Evolutionary conservation across 371 early-diverging fungal species (phyloP), one percentile per base, ranked within the genome.

Genomic region (Basidiobolus heterosporus): DNA sequence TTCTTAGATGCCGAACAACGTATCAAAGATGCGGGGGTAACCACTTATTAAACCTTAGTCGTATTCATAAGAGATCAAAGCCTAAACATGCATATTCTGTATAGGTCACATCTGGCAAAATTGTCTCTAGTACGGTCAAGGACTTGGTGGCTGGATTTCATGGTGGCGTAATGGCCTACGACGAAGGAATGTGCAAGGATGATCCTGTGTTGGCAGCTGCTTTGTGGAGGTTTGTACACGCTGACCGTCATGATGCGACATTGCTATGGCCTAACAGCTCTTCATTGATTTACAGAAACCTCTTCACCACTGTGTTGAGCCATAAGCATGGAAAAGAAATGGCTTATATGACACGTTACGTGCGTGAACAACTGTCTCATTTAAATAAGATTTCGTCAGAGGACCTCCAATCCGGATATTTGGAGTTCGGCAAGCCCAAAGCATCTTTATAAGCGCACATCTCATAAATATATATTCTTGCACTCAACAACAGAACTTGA

Each of bases 161-260:
- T 49, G 96, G 96, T 45, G 80, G 82, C 20, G 80, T 85, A 1
- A 67, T 92, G 56, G 87, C 93, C 6, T 87, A 89, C 53, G 95
- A 96, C 55, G 93, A 93, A 61, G 93, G 91, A 22, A 75, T 94
- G 65, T 79, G 78, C 53, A 74, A 79, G 52, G 82, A 83, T 15
- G 94, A 95, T 55, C 82, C 88, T 2, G 77, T 89, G 40, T 69
- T 95, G 51, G 94, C 91, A 14, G 80, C 88, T 16, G 92, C 96
- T 9, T 60, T 95, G 36, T 95, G 92, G 91, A 75, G 84, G 80
- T 79, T 66, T 50, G 44, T 41, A 41, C 39, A 16, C 2, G 57
- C 56, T 30, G 30, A 30, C 30, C 30, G 5, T 30, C 30, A 30
- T 3, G 5, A 5, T 30, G 30, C 30, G 30, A 30, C 5, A 3